phyloP scores from a whole-genome alignment of 2,329 filamentous ascomycete species.

The Phoma sp. region DNA sequence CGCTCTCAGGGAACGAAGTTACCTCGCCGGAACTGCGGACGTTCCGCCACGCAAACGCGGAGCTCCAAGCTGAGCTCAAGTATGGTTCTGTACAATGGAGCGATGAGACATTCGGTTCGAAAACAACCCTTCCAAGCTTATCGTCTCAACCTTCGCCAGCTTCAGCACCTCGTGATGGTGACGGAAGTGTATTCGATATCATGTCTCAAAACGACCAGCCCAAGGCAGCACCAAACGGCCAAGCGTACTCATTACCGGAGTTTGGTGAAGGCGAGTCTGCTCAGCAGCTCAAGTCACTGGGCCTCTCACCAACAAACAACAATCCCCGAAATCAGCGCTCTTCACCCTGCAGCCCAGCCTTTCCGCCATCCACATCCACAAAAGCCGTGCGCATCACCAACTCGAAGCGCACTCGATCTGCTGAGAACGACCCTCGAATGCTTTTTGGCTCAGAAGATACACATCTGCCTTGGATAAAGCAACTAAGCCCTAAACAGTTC shows the following conservation, averaged over 20 bases:
- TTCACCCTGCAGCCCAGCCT: neutral
- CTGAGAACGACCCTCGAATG: neutral
- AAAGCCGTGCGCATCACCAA: neutral
- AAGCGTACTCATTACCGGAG: neutral
- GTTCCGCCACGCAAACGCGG: neutral
- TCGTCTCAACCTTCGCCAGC: neutral
- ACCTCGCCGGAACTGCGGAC: neutral
- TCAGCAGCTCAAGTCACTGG: neutral
- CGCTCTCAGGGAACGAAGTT: neutral
- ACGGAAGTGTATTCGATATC: neutral
- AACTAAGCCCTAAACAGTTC: slow-evolving; percentile 9
- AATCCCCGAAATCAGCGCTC: neutral
- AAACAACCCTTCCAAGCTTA: neutral
- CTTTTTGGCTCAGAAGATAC: slow-evolving; percentile 10
- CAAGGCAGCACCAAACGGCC: neutral
- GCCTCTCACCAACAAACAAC: neutral
- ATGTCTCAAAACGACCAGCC: neutral
- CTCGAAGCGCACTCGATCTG: neutral
- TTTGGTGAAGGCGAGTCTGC: neutral
- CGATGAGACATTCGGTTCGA: neutral
- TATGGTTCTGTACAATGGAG: neutral
- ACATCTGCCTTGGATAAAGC: slow-evolving; percentile 9
- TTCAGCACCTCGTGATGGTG: neutral
- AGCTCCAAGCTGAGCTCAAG: neutral
- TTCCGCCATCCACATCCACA: neutral